Evolutionary conservation across 2,329 filamentous ascomycete species (phyloP).

Genomic region (Fusarium sp.): DNA sequence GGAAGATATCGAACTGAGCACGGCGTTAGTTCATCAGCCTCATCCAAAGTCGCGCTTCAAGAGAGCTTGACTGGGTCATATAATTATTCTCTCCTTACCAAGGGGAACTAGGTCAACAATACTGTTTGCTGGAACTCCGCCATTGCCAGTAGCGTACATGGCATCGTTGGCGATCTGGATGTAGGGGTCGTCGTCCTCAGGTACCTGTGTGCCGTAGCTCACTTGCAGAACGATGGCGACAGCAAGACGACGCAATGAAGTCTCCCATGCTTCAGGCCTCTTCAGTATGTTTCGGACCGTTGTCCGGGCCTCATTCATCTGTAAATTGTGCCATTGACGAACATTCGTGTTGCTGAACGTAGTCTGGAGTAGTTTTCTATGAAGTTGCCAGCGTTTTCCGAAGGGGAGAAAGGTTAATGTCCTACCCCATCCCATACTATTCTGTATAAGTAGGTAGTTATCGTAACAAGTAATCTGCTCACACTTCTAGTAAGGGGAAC

Average conservation of each 20-base stretch:
- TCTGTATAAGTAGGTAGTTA: neutral
- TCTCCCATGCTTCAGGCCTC: constrained; percentile 39
- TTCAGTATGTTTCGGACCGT: constrained; percentile 37
- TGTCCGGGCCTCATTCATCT: constrained; percentile 36
- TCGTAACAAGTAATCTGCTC: constrained; percentile 10
- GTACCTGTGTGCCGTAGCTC: constrained; percentile 46
- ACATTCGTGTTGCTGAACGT: constrained; percentile 52
- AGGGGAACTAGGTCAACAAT: constrained; percentile 58
- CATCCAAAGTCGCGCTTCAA: neutral
- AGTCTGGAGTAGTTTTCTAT: constrained; percentile 55
- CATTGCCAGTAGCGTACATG: constrained; percentile 46
- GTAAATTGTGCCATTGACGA: constrained; percentile 40
- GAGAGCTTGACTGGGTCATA: neutral
- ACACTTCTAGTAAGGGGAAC: constrained; percentile 53
- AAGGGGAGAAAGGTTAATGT: constrained; percentile 58
- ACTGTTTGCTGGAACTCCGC: constrained; percentile 45
- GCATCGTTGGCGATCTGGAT: constrained; percentile 46
- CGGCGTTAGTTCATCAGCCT: constrained; percentile 9
- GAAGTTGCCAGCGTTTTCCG: constrained; percentile 53
- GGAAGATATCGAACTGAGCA: constrained; percentile 40
- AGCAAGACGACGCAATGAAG: constrained; percentile 43
- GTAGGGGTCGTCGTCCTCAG: constrained; percentile 44
- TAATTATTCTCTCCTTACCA: constrained; percentile 33
- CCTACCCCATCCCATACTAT: constrained; percentile 56
- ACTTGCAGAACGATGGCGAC: constrained; percentile 48